Evolutionary conservation across 306 rosid species (phyloP).

Genomic region (Castanea sativa): DNA sequence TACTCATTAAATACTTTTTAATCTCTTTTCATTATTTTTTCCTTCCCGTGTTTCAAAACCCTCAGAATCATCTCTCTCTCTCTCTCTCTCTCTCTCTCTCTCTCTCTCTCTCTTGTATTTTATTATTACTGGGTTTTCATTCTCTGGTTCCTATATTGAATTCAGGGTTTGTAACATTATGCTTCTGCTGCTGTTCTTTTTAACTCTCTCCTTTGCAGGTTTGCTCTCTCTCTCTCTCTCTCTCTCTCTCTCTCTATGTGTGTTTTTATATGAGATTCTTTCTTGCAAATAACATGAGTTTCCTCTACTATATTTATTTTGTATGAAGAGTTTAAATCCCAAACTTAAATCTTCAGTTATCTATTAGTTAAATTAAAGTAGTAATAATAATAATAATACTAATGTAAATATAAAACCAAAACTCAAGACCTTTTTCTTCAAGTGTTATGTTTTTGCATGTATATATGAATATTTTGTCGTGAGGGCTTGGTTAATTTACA

Average conservation of each 20-base stretch:
- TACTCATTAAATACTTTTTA: no score
- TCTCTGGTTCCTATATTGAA: not conserved
- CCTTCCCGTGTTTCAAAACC: not conserved
- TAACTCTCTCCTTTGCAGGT: constrained; percentile 26
- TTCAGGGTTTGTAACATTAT: constrained; percentile 6
- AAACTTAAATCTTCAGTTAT: not conserved
- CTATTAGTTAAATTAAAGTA: no score
- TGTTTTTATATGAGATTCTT: not conserved
- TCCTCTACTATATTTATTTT: not conserved
- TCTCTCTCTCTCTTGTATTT: not conserved
- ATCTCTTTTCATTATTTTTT: not conserved
- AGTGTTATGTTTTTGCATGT: no score
- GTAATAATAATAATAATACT: no score
- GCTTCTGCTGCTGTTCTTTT: constrained; percentile 20
- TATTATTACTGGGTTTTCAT: no score
- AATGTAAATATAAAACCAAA: no score
- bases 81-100: not conserved
- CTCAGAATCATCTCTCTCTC: not conserved
- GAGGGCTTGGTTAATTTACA: no score
- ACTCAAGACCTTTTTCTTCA: no score
- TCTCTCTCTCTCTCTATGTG: not conserved
- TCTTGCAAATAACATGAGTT: no score
- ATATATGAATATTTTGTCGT: no score
- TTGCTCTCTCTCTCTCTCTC: not conserved
- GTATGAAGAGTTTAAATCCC: not conserved